Evolutionary conservation across 768 basidiomycete genomes (phyloP).

Genomic region (Heimioporus sp.): DNA sequence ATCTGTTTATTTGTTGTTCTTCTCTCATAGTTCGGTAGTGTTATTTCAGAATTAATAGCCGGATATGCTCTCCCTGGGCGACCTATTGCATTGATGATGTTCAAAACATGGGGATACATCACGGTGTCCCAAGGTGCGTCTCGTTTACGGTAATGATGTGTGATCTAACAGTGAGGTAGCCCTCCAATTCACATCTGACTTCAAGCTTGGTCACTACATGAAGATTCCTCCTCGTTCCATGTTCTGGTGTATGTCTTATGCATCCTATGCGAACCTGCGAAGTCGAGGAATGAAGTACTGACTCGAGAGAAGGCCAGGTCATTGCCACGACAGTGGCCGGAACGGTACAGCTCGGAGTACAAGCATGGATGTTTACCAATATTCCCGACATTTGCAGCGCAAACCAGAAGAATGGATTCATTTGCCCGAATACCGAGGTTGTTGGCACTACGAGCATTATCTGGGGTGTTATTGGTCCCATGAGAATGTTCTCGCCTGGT

Average conservation of each 20-base stretch:
- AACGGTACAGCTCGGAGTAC: conserved; percentile 65
- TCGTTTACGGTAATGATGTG: not conserved
- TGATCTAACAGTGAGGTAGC: conserved; percentile 29
- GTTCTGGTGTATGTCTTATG: conserved; percentile 45
- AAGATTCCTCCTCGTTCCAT: conserved; percentile 65
- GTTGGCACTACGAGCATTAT: conserved; percentile 81
- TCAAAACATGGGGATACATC: conserved; percentile 72
- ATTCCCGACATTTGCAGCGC: conserved; percentile 34
- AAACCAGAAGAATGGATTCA: conserved; percentile 49
- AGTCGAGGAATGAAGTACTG: not conserved
- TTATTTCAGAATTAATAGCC: conserved; percentile 53
- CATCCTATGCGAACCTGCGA: not conserved
- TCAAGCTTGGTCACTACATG: conserved; percentile 79
- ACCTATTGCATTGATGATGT: conserved; percentile 81
- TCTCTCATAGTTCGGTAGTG: conserved; percentile 6
- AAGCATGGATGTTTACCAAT: conserved; percentile 56
- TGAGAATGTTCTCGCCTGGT: conserved; percentile 64
- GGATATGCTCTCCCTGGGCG: conserved; percentile 57
- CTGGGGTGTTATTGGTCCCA: conserved; percentile 82
- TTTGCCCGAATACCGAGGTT: conserved; percentile 66
- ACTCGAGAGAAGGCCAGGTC: conserved; percentile 42
- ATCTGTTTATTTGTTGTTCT: no score
- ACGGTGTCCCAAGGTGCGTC: conserved; percentile 47
- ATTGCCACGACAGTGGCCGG: conserved; percentile 60
- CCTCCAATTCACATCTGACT: conserved; percentile 64